Evolutionary conservation across 2,329 filamentous ascomycete genomes (phyloP), one percentile per base, ranked within the genome.

Genomic region (Emydomyces testavorans): DNA sequence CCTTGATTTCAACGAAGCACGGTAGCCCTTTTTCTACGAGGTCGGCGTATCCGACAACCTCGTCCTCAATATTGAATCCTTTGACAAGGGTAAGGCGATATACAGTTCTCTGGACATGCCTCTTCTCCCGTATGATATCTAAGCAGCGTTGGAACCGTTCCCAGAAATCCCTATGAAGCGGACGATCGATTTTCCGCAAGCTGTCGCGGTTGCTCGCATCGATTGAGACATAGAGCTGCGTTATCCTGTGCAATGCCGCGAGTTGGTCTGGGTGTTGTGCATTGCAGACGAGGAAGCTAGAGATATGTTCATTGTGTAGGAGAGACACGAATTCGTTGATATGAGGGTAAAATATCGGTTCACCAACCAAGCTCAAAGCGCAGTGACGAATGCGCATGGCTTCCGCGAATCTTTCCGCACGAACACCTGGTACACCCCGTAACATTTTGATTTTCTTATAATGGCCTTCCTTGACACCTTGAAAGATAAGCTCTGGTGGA

Each of bases 381-480:
- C 90, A 98, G 67, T 98, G 90, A 0, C 87, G 78, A 58, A 98
- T 94, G 35, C 80, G 77, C 82, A 95, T 87, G 0, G 89, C 90
- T 69, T 96, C 92, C 5, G 83, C 80, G 60, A 94, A 96, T 2
- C 92, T 78, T 65, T 96, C 90, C 1, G 89, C 85, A 8, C 90
- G 78, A 3, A 96, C 87, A 4, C 92, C 92, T 0, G 92, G 90
- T 0, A 96, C 85, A 45, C 90, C 92, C 44, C 86, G 84, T 74
- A 96, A 77, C 83, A 93, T 92, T 66, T 94, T 94, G 68, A 96
- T 96, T 69, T 96, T 96, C 61, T 90, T 82, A 72, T 95, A 95
- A 66, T 96, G 92, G 13, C 83, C 85, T 50, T 82, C 81, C 63
- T 93, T 94, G 54, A 94, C 87, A 41, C 90, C 90, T 31, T 83